Conservation (phyloP, 1,284 basidiomycete genomes). For the Agaricales sp. region DNA sequence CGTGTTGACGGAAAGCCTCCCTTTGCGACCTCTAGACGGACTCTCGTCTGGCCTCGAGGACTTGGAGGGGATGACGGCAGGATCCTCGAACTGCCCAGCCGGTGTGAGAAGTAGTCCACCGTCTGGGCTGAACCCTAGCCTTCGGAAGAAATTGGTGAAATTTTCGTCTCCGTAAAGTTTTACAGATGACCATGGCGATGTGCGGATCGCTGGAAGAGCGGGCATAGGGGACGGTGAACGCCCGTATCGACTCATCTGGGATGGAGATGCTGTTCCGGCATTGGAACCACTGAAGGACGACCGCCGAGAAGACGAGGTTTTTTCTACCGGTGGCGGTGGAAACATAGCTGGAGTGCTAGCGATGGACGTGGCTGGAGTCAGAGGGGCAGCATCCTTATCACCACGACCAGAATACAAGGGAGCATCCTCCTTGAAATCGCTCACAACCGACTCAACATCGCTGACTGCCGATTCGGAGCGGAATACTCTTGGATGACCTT, state of each 20-base stretch:
- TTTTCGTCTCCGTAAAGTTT: slow-evolving; percentile 92
- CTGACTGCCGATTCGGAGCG: slow-evolving; percentile 67
- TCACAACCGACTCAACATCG: slow-evolving; percentile 57
- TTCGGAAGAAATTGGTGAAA: slow-evolving; percentile 92
- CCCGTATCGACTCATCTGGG: slow-evolving; percentile 55
- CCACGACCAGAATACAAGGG: slow-evolving; percentile 7
- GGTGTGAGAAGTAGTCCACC: slow-evolving; percentile 90
- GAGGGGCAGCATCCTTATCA: slow-evolving; percentile 24
- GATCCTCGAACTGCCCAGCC: slow-evolving; percentile 93
- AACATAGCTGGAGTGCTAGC: slow-evolving; percentile 57
- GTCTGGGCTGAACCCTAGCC: slow-evolving; percentile 91
- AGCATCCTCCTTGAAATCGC: slow-evolving; percentile 39
- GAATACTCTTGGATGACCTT: slow-evolving; percentile 39
- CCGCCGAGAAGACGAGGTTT: slow-evolving; percentile 57
- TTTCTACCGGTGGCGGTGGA: slow-evolving; percentile 60
- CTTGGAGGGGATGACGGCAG: slow-evolving; percentile 41
- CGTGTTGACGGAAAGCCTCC: slow-evolving; percentile 28
- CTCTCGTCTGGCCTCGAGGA: slow-evolving; percentile 30
- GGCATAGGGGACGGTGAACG: slow-evolving; percentile 89
- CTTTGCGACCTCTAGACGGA: slow-evolving; percentile 43
- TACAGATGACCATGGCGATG: slow-evolving; percentile 42
- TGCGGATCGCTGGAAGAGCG: slow-evolving; percentile 79
- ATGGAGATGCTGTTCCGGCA: slow-evolving; percentile 59
- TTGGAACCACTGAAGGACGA: slow-evolving; percentile 84
- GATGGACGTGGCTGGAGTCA: slow-evolving; percentile 55